These are phyloP conservation scores for Apiospora rasikravindrae DNA, from an alignment of 2,329 filamentous ascomycete genomes.

Conservation along the genomic window DNA sequence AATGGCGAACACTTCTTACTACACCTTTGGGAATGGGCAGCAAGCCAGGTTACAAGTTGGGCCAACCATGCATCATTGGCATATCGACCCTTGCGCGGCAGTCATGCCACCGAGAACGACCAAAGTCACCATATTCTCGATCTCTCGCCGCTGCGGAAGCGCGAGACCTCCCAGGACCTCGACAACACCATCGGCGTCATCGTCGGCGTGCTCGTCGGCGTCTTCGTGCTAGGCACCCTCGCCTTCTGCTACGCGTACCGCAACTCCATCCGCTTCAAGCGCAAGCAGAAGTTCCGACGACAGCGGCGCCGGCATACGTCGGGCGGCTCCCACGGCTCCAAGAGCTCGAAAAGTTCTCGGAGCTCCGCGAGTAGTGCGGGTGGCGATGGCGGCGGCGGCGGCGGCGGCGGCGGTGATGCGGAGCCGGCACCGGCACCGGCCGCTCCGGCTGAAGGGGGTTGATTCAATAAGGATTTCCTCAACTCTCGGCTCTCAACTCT, in stretches of 20 bases:
- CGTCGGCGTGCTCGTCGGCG: conserved; percentile 32
- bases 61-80: not conserved
- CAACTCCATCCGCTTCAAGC: conserved; percentile 28
- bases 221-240: conserved; percentile 28
- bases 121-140: not conserved
- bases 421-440: not conserved
- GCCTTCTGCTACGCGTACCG: conserved; percentile 32
- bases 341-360: conserved; percentile 25
- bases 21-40: not conserved
- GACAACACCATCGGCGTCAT: conserved; percentile 33
- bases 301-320: conserved; percentile 1
- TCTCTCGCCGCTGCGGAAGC: conserved; percentile 22
- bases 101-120: too few relatives aligned
- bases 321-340: conserved; percentile 27
- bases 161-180: conserved; percentile 25
- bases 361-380: not conserved
- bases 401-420: conserved; percentile 22
- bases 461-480: not conserved
- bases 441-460: not conserved
- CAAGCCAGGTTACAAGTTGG: not conserved
- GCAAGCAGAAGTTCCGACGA: conserved; percentile 18
- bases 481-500: not conserved
- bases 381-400: not conserved
- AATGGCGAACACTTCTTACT: not conserved
- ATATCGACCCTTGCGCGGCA: too few relatives aligned